A percentile compares a stretch with the other conserved stretches of the same genome.
Evolutionary conservation across 768 basidiomycete species (phyloP).

Genomic region (Tephrocybe sp.): DNA sequence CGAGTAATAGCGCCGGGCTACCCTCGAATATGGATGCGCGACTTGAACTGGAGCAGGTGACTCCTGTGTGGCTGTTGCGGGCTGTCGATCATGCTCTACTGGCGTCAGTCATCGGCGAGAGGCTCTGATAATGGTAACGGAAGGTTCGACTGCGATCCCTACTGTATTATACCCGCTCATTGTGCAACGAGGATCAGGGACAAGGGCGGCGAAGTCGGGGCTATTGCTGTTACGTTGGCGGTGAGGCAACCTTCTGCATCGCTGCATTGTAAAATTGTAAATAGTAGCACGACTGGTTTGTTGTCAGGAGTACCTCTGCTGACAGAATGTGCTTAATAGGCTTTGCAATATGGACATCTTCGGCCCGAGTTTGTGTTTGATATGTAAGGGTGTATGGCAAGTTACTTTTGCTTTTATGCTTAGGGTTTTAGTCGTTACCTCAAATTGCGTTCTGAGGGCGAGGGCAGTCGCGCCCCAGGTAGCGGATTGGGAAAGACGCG

Average conservation of each 20-base stretch:
- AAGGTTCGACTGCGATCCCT: neutral
- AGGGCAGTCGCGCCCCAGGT: neutral
- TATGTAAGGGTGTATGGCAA: too few species aligned
- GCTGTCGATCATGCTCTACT: conserved; percentile 12
- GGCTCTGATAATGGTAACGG: neutral
- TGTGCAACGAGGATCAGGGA: neutral
- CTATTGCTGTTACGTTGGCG: neutral
- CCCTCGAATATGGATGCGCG: too few species aligned
- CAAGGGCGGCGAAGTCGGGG: neutral
- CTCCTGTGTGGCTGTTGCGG: conserved; percentile 12
- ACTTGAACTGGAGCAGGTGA: too few species aligned
- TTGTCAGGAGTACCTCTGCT: conserved; percentile 8
- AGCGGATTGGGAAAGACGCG: too few species aligned
- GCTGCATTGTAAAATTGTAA: conserved; percentile 3
- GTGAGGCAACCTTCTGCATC: conserved; percentile 5
- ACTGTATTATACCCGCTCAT: neutral
- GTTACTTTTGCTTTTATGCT: conserved; percentile 5
- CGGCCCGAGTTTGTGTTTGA: conserved; percentile 1
- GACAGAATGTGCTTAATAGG: conserved; percentile 17
- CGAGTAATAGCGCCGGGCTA: conserved; percentile 5
- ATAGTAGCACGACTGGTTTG: too few species aligned
- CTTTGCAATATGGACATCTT: conserved; percentile 8
- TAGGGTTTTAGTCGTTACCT: conserved; percentile 5
- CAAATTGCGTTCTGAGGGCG: neutral
- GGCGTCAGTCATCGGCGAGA: conserved; percentile 2